A percentile compares a stretch with the other conserved stretches of the same genome.
Evolutionary conservation across 305 asterid genomes (phyloP).

Genomic region (Fraxinus ornus): DNA sequence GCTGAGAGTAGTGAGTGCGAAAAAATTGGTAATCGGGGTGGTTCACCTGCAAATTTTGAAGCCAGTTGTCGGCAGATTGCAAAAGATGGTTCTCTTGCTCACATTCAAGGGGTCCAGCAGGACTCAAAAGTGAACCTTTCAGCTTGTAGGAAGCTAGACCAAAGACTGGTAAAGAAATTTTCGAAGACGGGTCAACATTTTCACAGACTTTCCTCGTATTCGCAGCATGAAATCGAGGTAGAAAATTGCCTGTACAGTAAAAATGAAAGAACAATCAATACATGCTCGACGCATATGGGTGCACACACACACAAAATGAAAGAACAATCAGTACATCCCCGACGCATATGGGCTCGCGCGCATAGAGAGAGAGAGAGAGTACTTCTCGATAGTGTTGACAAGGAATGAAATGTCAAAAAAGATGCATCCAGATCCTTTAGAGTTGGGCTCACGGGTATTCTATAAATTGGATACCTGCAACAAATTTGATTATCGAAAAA

Average conservation of each 20-base stretch:
- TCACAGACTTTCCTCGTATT: slow-evolving; percentile 35
- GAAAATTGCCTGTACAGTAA: slow-evolving; percentile 35
- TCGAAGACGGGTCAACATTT: slow-evolving; percentile 40
- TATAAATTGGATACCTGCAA: slow-evolving; percentile 83
- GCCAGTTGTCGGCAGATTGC: slow-evolving; percentile 68
- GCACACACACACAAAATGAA: background rate
- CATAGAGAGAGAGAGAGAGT: slow-evolving; percentile 1
- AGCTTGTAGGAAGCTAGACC: slow-evolving; percentile 79
- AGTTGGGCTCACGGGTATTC: slow-evolving; percentile 72
- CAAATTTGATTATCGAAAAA: slow-evolving; percentile 24
- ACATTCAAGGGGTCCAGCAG: slow-evolving; percentile 52
- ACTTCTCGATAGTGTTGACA: slow-evolving; percentile 71
- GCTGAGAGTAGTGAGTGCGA: slow-evolving; percentile 37
- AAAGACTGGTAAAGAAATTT: slow-evolving; percentile 64
- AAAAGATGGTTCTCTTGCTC: slow-evolving; percentile 60
- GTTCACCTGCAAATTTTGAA: slow-evolving; percentile 41
- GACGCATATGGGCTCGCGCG: no score
- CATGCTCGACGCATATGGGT: background rate
- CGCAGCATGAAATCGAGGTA: slow-evolving; percentile 40
- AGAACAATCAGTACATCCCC: no score
- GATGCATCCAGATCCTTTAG: slow-evolving; percentile 69
- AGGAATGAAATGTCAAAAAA: slow-evolving; percentile 66
- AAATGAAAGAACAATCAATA: slow-evolving; percentile 9
- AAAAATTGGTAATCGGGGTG: slow-evolving; percentile 74
- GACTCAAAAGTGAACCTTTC: slow-evolving; percentile 58